Evolutionary conservation across 169 alveolate species (phyloP).

Genomic region (Hammondia hammondi): DNA sequence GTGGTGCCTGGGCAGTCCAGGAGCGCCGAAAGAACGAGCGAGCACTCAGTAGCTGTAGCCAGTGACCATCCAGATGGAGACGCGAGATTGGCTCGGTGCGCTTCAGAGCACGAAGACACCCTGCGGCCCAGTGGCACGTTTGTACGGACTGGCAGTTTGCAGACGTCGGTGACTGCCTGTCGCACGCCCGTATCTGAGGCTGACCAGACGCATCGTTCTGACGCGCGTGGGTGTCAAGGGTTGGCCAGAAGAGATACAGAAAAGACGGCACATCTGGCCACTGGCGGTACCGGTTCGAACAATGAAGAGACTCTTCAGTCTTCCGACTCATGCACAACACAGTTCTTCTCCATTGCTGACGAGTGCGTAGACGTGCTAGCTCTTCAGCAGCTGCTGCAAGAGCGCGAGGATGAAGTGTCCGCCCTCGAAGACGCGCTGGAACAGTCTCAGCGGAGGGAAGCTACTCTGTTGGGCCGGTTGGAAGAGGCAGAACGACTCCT

Average conservation of each 20-base stretch:
- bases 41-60: no score
- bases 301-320: neutral
- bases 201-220: neutral
- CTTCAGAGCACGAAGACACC: neutral
- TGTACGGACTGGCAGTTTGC: neutral
- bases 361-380: neutral
- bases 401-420: neutral
- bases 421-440: conserved; percentile 1
- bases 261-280: neutral
- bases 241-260: neutral
- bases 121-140: neutral
- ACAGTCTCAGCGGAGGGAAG: neutral
- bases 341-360: conserved; percentile 1
- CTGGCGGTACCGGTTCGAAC: neutral
- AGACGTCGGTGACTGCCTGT: neutral
- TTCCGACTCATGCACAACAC: neutral
- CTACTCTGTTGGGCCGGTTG: neutral
- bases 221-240: neutral
- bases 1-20: no score
- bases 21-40: no score
- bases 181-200: neutral
- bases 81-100: neutral
- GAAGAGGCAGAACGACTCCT: neutral
- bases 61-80: no score
- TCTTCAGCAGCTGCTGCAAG: neutral